Base-by-base conservation (phyloP, 2,329 filamentous ascomycete genomes). In the Cadophora luteo-olivacea region DNA sequence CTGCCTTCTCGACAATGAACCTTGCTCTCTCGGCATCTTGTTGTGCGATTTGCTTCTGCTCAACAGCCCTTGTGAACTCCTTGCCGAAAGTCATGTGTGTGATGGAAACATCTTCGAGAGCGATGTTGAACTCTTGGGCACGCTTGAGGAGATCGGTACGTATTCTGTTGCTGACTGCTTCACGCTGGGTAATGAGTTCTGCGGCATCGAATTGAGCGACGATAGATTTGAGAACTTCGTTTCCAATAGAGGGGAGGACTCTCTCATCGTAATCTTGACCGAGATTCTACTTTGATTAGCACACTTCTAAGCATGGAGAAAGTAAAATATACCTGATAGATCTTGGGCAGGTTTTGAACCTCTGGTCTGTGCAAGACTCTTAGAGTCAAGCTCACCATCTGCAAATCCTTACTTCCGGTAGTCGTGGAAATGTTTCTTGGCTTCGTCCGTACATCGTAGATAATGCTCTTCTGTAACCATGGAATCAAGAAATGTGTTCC, bases 21-120 rank as follows among this genome's bases (percentile, higher is more conserved):
- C 96, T 89, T 61, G 96, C 96, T 73, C 96, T 89, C 87, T 99
- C 96, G 72, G 96, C 96, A 79, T 99, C 96, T 83, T 99, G 96
- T 84, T 99, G 96, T 66, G 96, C 96, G 81, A 99, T 99, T 86
- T 99, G 96, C 90, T 99, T 99, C 89, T 99, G 96, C 85, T 99
- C 96, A 77, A 99, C 96, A 73, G 96, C 96, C 82, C 93, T 92
- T 70, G 96, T 99, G 86, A 99, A 99, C 83, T 99, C 96, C 82
- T 95, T 95, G 76, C 96, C 96, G 80, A 99, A 99, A 64, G 96
- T 99, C 96, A 99, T 99, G 87, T 99, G 96, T 70, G 96, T 99
- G 82, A 99, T 99, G 79, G 93, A 97, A 69, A 99, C 96, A 79
- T 99, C 96, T 83, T 99, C 96, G 65, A 99, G 92, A 33, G 94